phyloP scores from a whole-genome alignment of 306 rosid species.

The Abrus precatorius region DNA sequence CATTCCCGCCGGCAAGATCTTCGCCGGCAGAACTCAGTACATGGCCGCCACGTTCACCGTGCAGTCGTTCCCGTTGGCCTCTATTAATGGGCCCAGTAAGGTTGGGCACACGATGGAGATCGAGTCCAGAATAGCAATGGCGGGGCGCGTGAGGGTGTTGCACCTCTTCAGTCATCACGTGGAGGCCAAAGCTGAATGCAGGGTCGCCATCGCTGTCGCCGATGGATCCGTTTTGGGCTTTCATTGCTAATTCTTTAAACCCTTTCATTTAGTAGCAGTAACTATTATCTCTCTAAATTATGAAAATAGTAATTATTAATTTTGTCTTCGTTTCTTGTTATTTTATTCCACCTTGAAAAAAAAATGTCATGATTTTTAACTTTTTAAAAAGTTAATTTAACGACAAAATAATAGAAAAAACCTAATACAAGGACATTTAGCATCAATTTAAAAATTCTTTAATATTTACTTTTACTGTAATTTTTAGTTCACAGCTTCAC shows the following conservation, averaged over 20 bases:
- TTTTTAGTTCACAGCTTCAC: too few relatives aligned
- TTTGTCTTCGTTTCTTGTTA: too few relatives aligned
- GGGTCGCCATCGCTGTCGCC: constrained; percentile 64
- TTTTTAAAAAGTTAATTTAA: too few relatives aligned
- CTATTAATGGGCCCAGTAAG: constrained; percentile 34
- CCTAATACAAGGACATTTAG: too few relatives aligned
- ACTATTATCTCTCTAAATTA: too few relatives aligned
- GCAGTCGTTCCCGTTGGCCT: constrained; percentile 56
- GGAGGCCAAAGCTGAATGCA: constrained; percentile 66
- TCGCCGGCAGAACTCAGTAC: constrained; percentile 69
- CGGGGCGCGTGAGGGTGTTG: constrained; percentile 81
- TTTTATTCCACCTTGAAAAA: too few relatives aligned
- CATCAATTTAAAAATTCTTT: too few relatives aligned
- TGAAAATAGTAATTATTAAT: too few relatives aligned
- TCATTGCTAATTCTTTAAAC: constrained; percentile 61
- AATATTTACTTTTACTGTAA: too few relatives aligned
- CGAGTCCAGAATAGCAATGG: constrained; percentile 72
- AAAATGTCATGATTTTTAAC: too few relatives aligned
- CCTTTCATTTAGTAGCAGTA: too few relatives aligned
- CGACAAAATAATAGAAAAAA: too few relatives aligned
- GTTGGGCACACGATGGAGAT: constrained; percentile 75
- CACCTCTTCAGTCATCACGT: constrained; percentile 83
- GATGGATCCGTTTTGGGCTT: constrained; percentile 90
- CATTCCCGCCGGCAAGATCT: constrained; percentile 88
- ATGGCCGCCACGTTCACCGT: constrained; percentile 88